Conservation (phyloP, 2,329 filamentous ascomycete species). For the Fusarium sterilihyphosum region DNA sequence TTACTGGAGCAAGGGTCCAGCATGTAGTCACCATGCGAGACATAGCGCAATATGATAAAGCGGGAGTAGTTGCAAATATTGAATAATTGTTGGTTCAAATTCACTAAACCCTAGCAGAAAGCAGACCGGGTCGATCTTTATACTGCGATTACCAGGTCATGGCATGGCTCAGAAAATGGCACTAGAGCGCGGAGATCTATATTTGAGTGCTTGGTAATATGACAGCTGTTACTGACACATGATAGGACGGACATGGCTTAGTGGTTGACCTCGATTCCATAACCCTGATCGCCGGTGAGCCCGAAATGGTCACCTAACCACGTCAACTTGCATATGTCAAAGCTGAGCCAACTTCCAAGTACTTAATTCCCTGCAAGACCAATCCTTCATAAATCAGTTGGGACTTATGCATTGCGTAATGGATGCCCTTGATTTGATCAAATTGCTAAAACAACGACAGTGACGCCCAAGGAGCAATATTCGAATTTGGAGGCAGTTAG, state of each 20-base stretch:
- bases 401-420: not conserved
- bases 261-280: not conserved
- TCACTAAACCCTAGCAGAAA: too few relatives aligned
- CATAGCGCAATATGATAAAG: not conserved
- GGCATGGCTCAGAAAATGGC: not conserved
- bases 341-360: too few relatives aligned
- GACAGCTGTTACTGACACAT: not conserved
- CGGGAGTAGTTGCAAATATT: not conserved
- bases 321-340: not conserved
- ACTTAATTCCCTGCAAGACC: not conserved
- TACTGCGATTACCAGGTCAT: not conserved
- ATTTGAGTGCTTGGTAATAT: not conserved
- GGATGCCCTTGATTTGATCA: too few relatives aligned
- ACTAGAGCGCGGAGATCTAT: not conserved
- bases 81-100: not conserved
- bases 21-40: not conserved
- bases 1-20: not conserved
- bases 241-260: not conserved
- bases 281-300: not conserved
- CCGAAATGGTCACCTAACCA: not conserved
- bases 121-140: not conserved
- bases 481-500: not conserved
- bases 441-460: too few relatives aligned
- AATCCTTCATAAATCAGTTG: accelerated
- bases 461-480: not conserved